Evolutionary conservation across 2,329 filamentous ascomycete species (phyloP).

Genomic region (Macrophomina pseudophaseolina): DNA sequence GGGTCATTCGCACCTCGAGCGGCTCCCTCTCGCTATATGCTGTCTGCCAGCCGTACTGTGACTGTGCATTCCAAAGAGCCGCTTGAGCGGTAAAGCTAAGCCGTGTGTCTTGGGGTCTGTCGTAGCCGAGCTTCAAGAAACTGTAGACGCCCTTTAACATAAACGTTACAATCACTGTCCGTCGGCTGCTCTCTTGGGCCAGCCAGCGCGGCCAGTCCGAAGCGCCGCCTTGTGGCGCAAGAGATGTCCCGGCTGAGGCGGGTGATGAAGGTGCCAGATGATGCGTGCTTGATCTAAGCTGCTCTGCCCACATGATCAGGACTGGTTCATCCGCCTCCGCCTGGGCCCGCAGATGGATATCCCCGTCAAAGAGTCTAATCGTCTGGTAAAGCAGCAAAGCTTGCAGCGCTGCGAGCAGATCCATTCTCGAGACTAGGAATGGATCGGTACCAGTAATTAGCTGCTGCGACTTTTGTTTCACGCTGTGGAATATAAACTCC

Average conservation of each 20-base stretch:
- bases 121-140: conserved; percentile 30
- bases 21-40: conserved; percentile 25
- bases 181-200: conserved; percentile 38
- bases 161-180: conserved; percentile 39
- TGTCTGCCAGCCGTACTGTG: conserved; percentile 27
- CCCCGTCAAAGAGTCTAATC: conserved; percentile 37
- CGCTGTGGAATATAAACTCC: too few species aligned
- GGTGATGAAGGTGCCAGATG: neutral
- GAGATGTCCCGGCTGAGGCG: neutral
- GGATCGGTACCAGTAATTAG: conserved; percentile 27
- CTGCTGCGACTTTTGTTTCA: too few species aligned
- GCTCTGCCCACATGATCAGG: conserved; percentile 33
- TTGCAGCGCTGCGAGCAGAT: conserved; percentile 32
- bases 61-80: conserved; percentile 29
- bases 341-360: conserved; percentile 31
- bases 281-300: conserved; percentile 27
- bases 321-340: conserved; percentile 34
- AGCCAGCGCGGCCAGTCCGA: conserved; percentile 35
- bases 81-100: conserved; percentile 29
- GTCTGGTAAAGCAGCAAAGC: conserved; percentile 36
- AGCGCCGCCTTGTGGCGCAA: conserved; percentile 8
- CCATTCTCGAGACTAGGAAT: conserved; percentile 15
- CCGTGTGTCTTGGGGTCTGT: conserved; percentile 7
- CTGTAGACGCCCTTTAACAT: conserved; percentile 40
- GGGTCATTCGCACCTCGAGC: conserved; percentile 23